Base-by-base conservation (phyloP, 306 rosid species). In the Carpinus viminea region DNA sequence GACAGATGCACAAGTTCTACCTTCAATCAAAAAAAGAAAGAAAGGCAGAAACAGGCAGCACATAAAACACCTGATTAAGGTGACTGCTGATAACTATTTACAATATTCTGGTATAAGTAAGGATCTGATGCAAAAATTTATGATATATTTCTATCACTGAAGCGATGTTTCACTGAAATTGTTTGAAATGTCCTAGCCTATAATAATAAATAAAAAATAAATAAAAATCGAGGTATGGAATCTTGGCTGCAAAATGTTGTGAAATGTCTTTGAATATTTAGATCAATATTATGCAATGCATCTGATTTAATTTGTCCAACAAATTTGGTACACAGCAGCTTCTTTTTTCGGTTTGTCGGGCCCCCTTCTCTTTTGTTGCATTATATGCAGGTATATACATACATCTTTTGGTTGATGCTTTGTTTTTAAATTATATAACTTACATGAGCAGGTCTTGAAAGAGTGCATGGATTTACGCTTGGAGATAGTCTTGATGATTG, bases 401-500 rank as follows among this genome's bases (percentile, higher is more conserved):
- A 16, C 38, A 36, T 36, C 56, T 70, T 24, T 77, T 53, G 34
- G 28, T 13, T 31, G 45, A 5, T 79, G 78, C 50, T 59, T 75
- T 80, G 43, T 31, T 62, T n/a, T 78, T 78, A 8, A 72, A 73
- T 60, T 41, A 13, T 56, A 13, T 66, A 54, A 83, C 78, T 59
- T 79, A 72, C 53, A 31, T 57, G 45, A 80, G 79, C 93, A 95
- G 98, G 94, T 74, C 92, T 95, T 53, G 97, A 86, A 85, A 90
- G 92, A 83, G 91, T 95, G 68, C 99, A 93, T 59, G 99, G 99
- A 46, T 95, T 90, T 86, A 86, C 93, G 57, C 90, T 91, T 45
- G 98, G 99, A 66, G 99, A 95, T 70, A 91, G 98, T 88, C 92
- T 93, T 82, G 97, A 90, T 12, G 92, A 91, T 74, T 0, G 83